phyloP scores from a whole-genome alignment of 2,329 filamentous ascomycete genomes.

The Colletotrichum acutatum region DNA sequence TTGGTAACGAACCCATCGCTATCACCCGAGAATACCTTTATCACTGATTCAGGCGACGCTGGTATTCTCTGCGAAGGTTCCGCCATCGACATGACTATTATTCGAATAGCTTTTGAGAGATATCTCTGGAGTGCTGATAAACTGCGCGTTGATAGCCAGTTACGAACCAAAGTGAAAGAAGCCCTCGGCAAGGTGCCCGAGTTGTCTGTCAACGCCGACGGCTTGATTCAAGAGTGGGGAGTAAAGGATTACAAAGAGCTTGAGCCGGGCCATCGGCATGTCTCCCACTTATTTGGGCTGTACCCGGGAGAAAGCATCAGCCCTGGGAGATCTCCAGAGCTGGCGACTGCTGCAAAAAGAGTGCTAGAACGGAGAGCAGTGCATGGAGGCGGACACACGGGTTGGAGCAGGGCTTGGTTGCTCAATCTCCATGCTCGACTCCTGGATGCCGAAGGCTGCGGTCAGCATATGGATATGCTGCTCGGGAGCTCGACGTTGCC shows the following conservation, averaged over 20 bases:
- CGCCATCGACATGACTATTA: constrained; percentile 54
- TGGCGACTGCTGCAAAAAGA: constrained; percentile 42
- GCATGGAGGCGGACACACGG: constrained; percentile 56
- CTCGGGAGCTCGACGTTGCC: constrained; percentile 28
- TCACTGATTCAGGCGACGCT: constrained; percentile 46
- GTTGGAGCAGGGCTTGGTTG: constrained; percentile 60
- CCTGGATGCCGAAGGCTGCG: constrained; percentile 45
- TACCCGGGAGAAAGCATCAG: constrained; percentile 51
- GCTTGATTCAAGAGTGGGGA: constrained; percentile 58
- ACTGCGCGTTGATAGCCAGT: constrained; percentile 15
- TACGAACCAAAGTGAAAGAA: constrained; percentile 11
- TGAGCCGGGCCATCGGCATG: constrained; percentile 61
- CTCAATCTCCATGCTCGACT: constrained; percentile 58
- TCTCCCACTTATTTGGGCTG: constrained; percentile 61
- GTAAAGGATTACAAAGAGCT: constrained; percentile 50
- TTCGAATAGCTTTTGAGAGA: constrained; percentile 34
- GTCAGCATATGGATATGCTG: constrained; percentile 29
- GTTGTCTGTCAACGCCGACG: constrained; percentile 38
- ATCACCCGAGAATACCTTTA: constrained; percentile 42
- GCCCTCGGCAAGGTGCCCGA: constrained; percentile 36
- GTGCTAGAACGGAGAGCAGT: constrained; percentile 44
- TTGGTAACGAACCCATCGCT: constrained; percentile 41
- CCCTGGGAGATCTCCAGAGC: constrained; percentile 27
- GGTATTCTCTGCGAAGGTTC: constrained; percentile 54
- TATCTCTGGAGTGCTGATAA: constrained; percentile 40